Conservation (phyloP, 2,329 filamentous ascomycete genomes). For the Hypoxylon sp. region DNA sequence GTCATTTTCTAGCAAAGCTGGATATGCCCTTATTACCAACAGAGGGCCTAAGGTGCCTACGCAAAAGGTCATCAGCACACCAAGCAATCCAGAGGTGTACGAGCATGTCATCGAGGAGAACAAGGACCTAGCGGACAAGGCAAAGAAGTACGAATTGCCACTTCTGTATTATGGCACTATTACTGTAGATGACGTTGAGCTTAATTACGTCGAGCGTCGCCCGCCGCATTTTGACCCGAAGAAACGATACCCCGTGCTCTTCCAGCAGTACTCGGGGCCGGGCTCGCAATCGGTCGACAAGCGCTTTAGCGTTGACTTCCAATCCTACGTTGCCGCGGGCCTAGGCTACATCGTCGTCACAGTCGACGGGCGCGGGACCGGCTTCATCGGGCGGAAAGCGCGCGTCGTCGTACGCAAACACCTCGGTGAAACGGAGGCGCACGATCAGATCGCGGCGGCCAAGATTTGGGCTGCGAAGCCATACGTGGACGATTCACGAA, state of each 20-base stretch:
- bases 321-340: slow-evolving; percentile 86
- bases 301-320: slow-evolving; percentile 87
- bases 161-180: slow-evolving; percentile 86
- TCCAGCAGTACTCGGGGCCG: slow-evolving; percentile 94
- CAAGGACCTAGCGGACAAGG: slow-evolving; percentile 75
- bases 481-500: slow-evolving; percentile 85
- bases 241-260: slow-evolving; percentile 93
- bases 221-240: slow-evolving; percentile 88
- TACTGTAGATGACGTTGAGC: slow-evolving; percentile 82
- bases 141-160: slow-evolving; percentile 84
- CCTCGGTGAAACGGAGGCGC: slow-evolving; percentile 86
- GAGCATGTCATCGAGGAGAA: slow-evolving; percentile 86
- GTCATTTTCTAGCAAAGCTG: slow-evolving; percentile 86
- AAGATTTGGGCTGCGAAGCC: slow-evolving; percentile 84
- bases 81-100: slow-evolving; percentile 75
- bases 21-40: slow-evolving; percentile 89
- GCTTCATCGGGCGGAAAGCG: slow-evolving; percentile 87
- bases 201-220: slow-evolving; percentile 84
- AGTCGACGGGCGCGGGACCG: slow-evolving; percentile 93
- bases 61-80: slow-evolving; percentile 91
- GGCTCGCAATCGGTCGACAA: slow-evolving; percentile 92
- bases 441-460: slow-evolving; percentile 92
- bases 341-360: slow-evolving; percentile 96
- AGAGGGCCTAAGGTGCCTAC: slow-evolving; percentile 87
- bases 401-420: slow-evolving; percentile 87